Evolutionary conservation across 495 filamentous ascomycete genomes (phyloP).

Genomic region (Talaromyces thailandensis): DNA sequence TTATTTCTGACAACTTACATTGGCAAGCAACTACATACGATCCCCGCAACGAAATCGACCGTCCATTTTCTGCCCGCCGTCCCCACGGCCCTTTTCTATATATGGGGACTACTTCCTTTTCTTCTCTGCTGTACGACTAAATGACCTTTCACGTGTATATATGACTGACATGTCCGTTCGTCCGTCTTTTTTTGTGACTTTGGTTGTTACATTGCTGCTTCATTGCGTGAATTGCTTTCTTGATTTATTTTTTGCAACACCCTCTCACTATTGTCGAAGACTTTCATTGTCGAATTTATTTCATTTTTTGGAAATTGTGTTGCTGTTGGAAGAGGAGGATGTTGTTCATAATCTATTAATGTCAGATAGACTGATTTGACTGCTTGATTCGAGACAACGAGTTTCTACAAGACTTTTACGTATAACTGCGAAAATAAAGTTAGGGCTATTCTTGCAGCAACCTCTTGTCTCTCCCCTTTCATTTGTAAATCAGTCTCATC

Average conservation of each 20-base stretch:
- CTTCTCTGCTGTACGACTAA: not conserved
- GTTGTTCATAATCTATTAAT: no score
- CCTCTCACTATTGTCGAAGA: not conserved
- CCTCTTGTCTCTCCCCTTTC: not conserved
- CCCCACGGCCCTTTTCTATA: not conserved
- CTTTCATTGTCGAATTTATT: not conserved
- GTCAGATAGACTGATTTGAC: no score
- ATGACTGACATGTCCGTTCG: not conserved
- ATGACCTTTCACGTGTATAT: constrained; percentile 5
- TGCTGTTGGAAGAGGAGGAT: no score
- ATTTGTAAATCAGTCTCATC: no score
- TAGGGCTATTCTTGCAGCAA: not conserved
- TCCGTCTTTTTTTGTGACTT: not conserved
- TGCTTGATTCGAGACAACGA: no score
- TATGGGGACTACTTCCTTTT: not conserved
- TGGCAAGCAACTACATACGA: not conserved
- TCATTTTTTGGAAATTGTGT: not conserved
- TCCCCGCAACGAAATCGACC: not conserved
- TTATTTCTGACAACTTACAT: not conserved
- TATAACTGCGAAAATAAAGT: no score
- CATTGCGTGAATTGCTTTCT: not conserved
- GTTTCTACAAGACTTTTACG: no score
- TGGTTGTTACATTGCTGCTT: not conserved
- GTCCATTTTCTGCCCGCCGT: not conserved
- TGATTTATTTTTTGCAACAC: not conserved